These are phyloP conservation scores for Trichoderma sp. DNA, from an alignment of 2,329 filamentous ascomycete genomes.

Conservation along the genomic window DNA sequence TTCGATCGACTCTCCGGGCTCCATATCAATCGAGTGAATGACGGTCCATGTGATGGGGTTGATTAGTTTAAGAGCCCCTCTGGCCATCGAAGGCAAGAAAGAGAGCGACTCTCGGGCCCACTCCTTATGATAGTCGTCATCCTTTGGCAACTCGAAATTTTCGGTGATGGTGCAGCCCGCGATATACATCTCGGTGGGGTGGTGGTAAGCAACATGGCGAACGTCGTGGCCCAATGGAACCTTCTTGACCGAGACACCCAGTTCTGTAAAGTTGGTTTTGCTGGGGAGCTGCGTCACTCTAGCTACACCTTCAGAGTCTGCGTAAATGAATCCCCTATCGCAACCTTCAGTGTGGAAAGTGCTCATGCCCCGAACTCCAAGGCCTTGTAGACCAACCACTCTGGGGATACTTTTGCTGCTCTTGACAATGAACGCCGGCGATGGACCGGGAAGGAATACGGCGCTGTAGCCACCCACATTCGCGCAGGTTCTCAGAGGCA, in stretches of 20 bases:
- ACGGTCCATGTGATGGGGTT: constrained; percentile 74
- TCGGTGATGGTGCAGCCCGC: constrained; percentile 66
- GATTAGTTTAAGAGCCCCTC: constrained; percentile 73
- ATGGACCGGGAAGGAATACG: constrained; percentile 77
- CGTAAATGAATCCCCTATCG: constrained; percentile 78
- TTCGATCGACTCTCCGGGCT: constrained; percentile 72
- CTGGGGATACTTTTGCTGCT: constrained; percentile 74
- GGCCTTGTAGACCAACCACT: constrained; percentile 69
- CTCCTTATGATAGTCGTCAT: constrained; percentile 79
- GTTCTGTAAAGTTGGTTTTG: constrained; percentile 66
- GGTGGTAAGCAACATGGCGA: constrained; percentile 72
- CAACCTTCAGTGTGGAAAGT: constrained; percentile 74
- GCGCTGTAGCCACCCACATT: constrained; percentile 76
- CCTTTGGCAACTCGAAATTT: constrained; percentile 79
- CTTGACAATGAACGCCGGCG: constrained; percentile 79
- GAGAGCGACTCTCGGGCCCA: constrained; percentile 69
- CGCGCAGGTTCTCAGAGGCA: constrained; percentile 55
- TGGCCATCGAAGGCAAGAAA: constrained; percentile 66
- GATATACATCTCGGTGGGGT: constrained; percentile 70
- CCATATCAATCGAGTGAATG: constrained; percentile 72
- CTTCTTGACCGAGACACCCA: constrained; percentile 73
- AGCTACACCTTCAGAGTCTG: constrained; percentile 69
- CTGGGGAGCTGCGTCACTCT: constrained; percentile 69
- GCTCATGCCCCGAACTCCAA: constrained; percentile 67
- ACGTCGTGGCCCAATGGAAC: constrained; percentile 68